Conservation (phyloP, 495 filamentous ascomycete species). For the Tuber microsphaerosporum region DNA sequence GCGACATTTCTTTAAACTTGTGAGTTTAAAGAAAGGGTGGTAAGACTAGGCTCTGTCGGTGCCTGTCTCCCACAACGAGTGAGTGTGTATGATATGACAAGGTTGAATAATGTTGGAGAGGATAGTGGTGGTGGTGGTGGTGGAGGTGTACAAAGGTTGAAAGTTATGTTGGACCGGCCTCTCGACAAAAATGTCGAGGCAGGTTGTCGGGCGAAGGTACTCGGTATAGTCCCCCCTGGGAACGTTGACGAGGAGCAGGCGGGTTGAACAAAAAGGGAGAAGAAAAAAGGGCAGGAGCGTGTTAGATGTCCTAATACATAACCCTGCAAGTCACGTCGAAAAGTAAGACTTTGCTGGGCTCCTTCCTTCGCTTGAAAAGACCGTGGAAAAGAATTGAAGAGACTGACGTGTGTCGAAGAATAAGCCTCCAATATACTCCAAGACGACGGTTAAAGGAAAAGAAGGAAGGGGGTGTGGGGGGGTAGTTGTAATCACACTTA, state of each 20-base stretch:
- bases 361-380: not conserved
- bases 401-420: not conserved
- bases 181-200: not conserved
- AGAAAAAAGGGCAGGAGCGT: not conserved
- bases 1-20: constrained; percentile 31
- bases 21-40: not conserved
- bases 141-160: not conserved
- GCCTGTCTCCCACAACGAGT: constrained; percentile 4
- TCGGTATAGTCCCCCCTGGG: not conserved
- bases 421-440: not conserved
- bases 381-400: not conserved
- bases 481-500: constrained; percentile 11
- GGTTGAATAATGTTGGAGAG: not conserved
- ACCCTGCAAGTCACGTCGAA: not conserved
- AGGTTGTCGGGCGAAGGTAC: not conserved
- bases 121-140: not conserved
- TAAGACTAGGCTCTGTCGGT: constrained; percentile 4
- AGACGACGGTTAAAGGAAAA: constrained; percentile 32
- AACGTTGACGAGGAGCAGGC: not conserved
- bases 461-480: constrained; percentile 18
- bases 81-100: not conserved
- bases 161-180: not conserved
- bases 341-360: not conserved
- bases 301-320: not conserved
- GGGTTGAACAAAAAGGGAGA: constrained; percentile 3